phyloP scores from a whole-genome alignment of 1,284 basidiomycete genomes.

The Bondarzewia mesenterica region DNA sequence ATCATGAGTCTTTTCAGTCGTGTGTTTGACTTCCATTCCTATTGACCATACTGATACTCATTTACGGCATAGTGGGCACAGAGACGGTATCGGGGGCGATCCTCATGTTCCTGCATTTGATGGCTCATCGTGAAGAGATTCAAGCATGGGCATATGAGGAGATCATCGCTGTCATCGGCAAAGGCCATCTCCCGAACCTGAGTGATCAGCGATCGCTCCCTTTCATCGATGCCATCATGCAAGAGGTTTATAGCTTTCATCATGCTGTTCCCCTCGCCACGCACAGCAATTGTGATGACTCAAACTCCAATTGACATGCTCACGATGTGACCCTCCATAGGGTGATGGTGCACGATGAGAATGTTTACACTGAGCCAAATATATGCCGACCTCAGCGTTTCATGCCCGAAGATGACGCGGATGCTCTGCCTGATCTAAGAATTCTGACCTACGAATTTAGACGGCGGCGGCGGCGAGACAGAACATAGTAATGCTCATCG shows the following conservation, averaged over 20 bases:
- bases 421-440: background rate
- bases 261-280: conserved; percentile 14
- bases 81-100: conserved; percentile 33
- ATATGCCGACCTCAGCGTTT: background rate
- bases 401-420: background rate
- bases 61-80: no score
- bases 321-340: conserved; percentile 10
- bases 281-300: background rate
- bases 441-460: conserved; percentile 11
- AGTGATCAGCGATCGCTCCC: conserved; percentile 29
- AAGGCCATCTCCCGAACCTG: conserved; percentile 30
- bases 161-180: conserved; percentile 31
- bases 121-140: conserved; percentile 30
- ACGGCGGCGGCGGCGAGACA: no score
- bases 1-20: no score
- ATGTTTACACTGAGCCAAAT: conserved; percentile 8
- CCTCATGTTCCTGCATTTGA: conserved; percentile 29
- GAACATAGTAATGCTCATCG: background rate
- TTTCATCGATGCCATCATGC: conserved; percentile 30
- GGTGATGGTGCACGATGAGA: conserved; percentile 12
- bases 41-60: no score
- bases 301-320: conserved; percentile 10
- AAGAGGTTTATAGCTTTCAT: conserved; percentile 29
- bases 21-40: no score
- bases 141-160: conserved; percentile 32